A percentile compares a stretch with the other conserved stretches of the same genome.
phyloP scores from a whole-genome alignment of 1,284 basidiomycete genomes.

The Ganoderma meredithae region DNA sequence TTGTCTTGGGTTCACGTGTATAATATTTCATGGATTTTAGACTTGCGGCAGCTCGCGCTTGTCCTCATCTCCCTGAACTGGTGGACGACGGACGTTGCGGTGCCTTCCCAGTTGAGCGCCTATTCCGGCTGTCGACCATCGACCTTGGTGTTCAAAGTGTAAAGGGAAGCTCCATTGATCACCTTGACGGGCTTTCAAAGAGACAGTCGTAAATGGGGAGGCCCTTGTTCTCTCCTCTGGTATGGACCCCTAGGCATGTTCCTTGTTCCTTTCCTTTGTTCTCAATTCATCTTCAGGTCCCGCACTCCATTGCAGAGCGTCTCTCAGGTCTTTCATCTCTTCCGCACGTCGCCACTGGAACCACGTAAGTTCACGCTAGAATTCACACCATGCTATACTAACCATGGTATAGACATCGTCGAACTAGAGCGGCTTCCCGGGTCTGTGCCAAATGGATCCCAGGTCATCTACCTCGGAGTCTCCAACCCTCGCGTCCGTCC shows the following conservation, averaged over 20 bases:
- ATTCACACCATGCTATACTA: neutral
- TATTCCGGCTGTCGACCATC: too few species aligned
- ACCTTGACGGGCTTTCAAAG: neutral
- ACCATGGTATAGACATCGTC: neutral
- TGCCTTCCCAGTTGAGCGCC: too few species aligned
- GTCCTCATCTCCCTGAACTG: neutral
- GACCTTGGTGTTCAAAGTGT: neutral
- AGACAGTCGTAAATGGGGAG: neutral
- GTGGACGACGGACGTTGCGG: too few species aligned
- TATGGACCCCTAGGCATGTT: neutral
- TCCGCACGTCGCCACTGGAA: constrained; percentile 1
- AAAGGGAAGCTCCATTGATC: neutral
- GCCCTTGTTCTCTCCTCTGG: neutral
- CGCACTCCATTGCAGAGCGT: neutral
- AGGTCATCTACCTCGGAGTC: neutral
- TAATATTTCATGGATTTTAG: constrained; percentile 2
- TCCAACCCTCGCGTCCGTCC: neutral
- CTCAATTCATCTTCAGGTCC: neutral
- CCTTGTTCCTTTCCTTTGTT: neutral
- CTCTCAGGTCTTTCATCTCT: neutral
- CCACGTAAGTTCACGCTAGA: neutral
- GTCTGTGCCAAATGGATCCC: neutral
- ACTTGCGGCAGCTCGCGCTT: neutral
- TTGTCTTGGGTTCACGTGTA: constrained; percentile 7
- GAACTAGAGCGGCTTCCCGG: neutral